phyloP scores from a whole-genome alignment of 2,329 filamentous ascomycete species.

The Camillea tinctor region DNA sequence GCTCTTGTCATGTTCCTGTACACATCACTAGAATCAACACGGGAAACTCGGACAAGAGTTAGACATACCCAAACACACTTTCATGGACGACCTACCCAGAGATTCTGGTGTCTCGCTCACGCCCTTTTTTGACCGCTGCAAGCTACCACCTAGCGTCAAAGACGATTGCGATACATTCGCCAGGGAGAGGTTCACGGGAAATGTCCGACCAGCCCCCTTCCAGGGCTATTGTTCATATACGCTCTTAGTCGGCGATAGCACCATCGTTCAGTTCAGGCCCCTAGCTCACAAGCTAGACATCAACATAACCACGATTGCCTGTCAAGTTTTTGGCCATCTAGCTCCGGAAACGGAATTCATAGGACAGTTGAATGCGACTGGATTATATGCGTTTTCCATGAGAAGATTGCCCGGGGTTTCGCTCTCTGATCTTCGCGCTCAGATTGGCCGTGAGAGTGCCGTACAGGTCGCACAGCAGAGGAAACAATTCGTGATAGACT shows the following conservation, averaged over 20 bases:
- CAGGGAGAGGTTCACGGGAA: constrained; percentile 30
- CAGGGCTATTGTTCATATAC: constrained; percentile 57
- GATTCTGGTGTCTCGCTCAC: constrained; percentile 27
- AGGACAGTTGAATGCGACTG: constrained; percentile 31
- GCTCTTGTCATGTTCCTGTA: too few relatives aligned
- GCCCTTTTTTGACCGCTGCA: constrained; percentile 31
- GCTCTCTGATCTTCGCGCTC: constrained; percentile 33
- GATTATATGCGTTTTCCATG: constrained; percentile 42
- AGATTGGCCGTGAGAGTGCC: constrained; percentile 4
- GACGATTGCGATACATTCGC: constrained; percentile 35
- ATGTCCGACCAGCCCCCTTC: constrained; percentile 33
- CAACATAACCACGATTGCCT: constrained; percentile 36
- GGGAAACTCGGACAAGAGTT: neutral
- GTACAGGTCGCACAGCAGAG: constrained; percentile 14
- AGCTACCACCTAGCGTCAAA: constrained; percentile 24
- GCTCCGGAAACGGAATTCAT: constrained; percentile 43
- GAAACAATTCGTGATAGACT: constrained; percentile 38
- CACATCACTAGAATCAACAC: too few relatives aligned
- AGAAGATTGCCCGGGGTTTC: constrained; percentile 41
- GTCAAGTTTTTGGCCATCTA: constrained; percentile 38
- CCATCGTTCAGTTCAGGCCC: constrained; percentile 50
- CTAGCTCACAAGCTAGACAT: constrained; percentile 41
- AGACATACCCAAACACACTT: neutral
- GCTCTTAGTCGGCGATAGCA: constrained; percentile 37
- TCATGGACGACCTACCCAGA: constrained; percentile 22